phyloP scores from a whole-genome alignment of 306 rosid species.

The Abrus pulchellus region DNA sequence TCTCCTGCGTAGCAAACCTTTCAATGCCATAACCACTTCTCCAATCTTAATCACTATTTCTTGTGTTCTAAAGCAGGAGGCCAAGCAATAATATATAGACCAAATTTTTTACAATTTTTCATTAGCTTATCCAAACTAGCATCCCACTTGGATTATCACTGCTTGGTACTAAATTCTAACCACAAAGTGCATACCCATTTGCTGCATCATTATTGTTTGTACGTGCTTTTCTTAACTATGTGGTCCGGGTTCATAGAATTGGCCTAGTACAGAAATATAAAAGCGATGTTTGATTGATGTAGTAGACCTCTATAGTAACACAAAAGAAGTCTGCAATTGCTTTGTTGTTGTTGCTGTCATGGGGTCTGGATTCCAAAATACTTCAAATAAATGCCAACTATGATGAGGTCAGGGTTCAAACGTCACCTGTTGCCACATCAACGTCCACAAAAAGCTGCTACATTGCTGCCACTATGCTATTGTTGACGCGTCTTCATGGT shows the following conservation, averaged over 20 bases:
- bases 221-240: slow-evolving; percentile 11
- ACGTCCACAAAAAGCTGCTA: slow-evolving; percentile 30
- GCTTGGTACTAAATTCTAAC: slow-evolving; percentile 26
- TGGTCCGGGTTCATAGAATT: slow-evolving; percentile 14
- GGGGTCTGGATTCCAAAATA: slow-evolving; percentile 20
- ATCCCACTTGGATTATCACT: not conserved
- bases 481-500: not conserved
- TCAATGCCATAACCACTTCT: slow-evolving; percentile 32
- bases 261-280: not conserved
- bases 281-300: not conserved
- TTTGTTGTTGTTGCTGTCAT: slow-evolving; percentile 4
- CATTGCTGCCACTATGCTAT: not conserved
- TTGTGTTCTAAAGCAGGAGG: slow-evolving; percentile 16
- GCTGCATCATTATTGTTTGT: slow-evolving; percentile 1
- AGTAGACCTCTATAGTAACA: not conserved
- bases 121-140: slow-evolving; percentile 4
- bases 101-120: not conserved
- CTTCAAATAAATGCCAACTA: not conserved
- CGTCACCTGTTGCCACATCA: slow-evolving; percentile 29
- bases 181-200: slow-evolving; percentile 15
- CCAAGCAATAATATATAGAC: slow-evolving; percentile 43
- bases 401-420: slow-evolving; percentile 37
- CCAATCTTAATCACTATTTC: not conserved
- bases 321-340: not conserved
- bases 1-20: slow-evolving; percentile 83